These are phyloP conservation scores for Trichaptum fuscoviolaceum DNA, from an alignment of 768 basidiomycete species.

Conservation along the genomic window DNA sequence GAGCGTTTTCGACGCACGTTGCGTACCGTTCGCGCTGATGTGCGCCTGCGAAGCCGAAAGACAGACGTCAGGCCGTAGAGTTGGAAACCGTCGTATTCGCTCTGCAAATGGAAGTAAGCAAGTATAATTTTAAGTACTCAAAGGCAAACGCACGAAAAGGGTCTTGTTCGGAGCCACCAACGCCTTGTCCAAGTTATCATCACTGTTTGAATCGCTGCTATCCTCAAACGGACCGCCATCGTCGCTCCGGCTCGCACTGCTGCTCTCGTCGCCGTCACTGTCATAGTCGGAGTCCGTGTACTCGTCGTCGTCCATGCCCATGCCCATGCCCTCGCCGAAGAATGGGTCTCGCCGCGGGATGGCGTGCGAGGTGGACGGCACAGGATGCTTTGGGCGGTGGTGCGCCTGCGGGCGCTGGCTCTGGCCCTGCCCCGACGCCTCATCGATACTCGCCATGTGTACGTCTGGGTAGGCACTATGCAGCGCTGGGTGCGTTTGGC, in stretches of 20 bases:
- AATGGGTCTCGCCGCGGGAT: neutral
- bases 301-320: neutral
- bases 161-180: neutral
- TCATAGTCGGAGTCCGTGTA: neutral
- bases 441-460: neutral
- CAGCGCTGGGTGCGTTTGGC: neutral
- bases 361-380: neutral
- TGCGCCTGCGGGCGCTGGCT: neutral
- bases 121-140: neutral
- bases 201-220: neutral
- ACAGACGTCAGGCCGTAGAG: neutral
- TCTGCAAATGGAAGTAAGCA: neutral
- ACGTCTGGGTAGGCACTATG: neutral
- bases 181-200: neutral
- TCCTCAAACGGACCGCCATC: neutral
- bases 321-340: neutral
- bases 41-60: conserved; percentile 1
- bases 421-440: neutral
- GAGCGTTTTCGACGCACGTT: neutral
- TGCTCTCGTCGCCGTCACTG: neutral
- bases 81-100: neutral
- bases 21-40: neutral
- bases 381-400: too few species aligned
- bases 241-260: neutral
- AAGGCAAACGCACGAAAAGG: neutral